Evolutionary conservation across 768 basidiomycete genomes (phyloP).

Genomic region (Mycena chlorophos): DNA sequence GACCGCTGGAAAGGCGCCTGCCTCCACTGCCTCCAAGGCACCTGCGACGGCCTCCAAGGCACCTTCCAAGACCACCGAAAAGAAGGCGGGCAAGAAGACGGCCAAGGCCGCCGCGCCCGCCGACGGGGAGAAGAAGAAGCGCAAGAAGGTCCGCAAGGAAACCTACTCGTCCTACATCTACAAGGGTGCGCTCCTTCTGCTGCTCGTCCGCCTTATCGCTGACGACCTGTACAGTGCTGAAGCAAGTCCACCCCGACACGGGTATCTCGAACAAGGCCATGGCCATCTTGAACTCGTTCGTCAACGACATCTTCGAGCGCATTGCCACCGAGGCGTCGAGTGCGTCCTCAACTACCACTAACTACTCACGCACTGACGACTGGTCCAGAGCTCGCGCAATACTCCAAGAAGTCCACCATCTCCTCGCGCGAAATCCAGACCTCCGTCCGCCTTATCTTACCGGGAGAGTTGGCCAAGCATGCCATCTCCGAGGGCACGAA

Average conservation of each 20-base stretch:
- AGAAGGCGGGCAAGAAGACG: slow-evolving; percentile 81
- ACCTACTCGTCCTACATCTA: slow-evolving; percentile 93
- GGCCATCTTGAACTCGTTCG: slow-evolving; percentile 94
- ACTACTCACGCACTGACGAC: background rate
- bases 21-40: slow-evolving; percentile 70
- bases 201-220: background rate
- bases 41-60: slow-evolving; percentile 54
- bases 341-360: slow-evolving; percentile 37
- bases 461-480: slow-evolving; percentile 93
- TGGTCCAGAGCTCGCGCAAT: slow-evolving; percentile 81
- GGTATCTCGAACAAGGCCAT: slow-evolving; percentile 99
- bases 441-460: slow-evolving; percentile 92
- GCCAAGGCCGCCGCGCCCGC: slow-evolving; percentile 61
- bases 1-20: slow-evolving; percentile 81
- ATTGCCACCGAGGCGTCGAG: slow-evolving; percentile 90
- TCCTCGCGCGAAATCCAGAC: slow-evolving; percentile 99
- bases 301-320: slow-evolving; percentile 93
- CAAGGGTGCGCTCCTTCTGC: slow-evolving; percentile 55
- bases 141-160: slow-evolving; percentile 84
- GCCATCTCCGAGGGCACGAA: slow-evolving; percentile 55
- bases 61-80: slow-evolving; percentile 18
- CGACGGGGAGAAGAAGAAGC: slow-evolving; percentile 84
- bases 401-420: slow-evolving; percentile 98
- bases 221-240: slow-evolving; percentile 61
- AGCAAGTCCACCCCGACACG: slow-evolving; percentile 97